phyloP scores from a whole-genome alignment of 2,329 filamentous ascomycete genomes.

The Fusarium zealandicum region DNA sequence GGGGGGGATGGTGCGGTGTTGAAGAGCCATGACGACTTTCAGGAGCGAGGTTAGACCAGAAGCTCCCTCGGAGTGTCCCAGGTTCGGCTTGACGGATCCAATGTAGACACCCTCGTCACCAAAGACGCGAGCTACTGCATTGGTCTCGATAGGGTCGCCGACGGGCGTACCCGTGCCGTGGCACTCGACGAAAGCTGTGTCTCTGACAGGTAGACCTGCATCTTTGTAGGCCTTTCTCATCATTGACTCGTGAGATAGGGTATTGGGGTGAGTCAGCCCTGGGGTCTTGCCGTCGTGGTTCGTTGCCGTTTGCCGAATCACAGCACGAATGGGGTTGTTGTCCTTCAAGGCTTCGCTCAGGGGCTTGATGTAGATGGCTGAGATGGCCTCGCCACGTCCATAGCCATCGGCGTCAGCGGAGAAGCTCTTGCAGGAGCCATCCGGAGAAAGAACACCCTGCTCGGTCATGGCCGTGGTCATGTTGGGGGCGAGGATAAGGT shows the following conservation, averaged over 20 bases:
- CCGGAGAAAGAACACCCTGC: conserved; percentile 32
- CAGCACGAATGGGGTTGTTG: conserved; percentile 62
- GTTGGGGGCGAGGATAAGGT: conserved; percentile 71
- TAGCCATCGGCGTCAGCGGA: conserved; percentile 57
- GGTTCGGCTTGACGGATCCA: conserved; percentile 70
- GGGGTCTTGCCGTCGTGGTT: conserved; percentile 73
- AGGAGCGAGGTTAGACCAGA: conserved; percentile 62
- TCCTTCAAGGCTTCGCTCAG: conserved; percentile 55
- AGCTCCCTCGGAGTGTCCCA: conserved; percentile 70
- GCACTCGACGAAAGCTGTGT: conserved; percentile 76
- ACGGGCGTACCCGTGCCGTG: conserved; percentile 91
- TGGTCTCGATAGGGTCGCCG: conserved; percentile 84
- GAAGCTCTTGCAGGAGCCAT: conserved; percentile 46
- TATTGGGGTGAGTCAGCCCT: conserved; percentile 76
- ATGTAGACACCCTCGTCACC: conserved; percentile 55
- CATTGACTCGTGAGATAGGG: conserved; percentile 68
- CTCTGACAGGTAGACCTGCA: too few relatives aligned
- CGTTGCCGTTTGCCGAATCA: conserved; percentile 60
- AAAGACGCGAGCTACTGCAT: conserved; percentile 70
- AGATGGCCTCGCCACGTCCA: conserved; percentile 58
- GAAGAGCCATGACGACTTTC: conserved; percentile 62
- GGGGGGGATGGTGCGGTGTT: conserved; percentile 56
- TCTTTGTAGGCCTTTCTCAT: conserved; percentile 73
- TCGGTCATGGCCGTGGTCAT: conserved; percentile 55
- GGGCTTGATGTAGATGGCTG: conserved; percentile 55